Evolutionary conservation across 148 eudicot species (phyloP).

Genomic region (Rhododendron kiyosumense): DNA sequence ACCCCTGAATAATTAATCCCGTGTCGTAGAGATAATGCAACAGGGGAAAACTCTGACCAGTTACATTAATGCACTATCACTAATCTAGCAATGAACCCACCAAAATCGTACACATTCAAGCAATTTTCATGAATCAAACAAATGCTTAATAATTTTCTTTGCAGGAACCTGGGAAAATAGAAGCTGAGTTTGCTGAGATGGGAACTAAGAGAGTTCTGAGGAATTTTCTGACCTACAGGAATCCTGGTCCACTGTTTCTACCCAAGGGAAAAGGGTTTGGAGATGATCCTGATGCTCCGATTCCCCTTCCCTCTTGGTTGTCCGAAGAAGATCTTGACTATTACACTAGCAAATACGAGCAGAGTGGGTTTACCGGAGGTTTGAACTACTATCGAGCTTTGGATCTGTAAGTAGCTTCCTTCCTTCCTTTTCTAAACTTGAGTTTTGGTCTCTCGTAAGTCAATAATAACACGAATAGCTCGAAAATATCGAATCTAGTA

Average conservation of each 20-base stretch:
- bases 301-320: constrained; percentile 29
- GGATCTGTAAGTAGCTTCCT: constrained; percentile 25
- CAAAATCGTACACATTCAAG: neutral
- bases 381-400: constrained; percentile 45
- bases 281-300: constrained; percentile 21
- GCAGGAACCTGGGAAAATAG: constrained; percentile 46
- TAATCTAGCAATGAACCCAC: too few relatives aligned
- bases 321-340: constrained; percentile 39
- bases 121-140: neutral
- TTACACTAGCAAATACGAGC: constrained; percentile 27
- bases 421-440: neutral
- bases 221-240: constrained; percentile 24
- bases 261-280: constrained; percentile 37
- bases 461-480: neutral
- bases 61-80: too few relatives aligned
- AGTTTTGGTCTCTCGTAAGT: neutral
- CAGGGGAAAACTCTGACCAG: too few relatives aligned
- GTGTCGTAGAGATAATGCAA: too few relatives aligned
- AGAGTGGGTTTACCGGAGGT: constrained; percentile 39
- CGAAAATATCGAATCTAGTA: neutral
- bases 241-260: constrained; percentile 24
- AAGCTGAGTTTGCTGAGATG: constrained; percentile 29
- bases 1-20: too few relatives aligned
- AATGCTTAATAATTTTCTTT: neutral
- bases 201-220: constrained; percentile 29